Evolutionary conservation across 805 yeast genomes (phyloP).

Genomic region (Candida railenensis): DNA sequence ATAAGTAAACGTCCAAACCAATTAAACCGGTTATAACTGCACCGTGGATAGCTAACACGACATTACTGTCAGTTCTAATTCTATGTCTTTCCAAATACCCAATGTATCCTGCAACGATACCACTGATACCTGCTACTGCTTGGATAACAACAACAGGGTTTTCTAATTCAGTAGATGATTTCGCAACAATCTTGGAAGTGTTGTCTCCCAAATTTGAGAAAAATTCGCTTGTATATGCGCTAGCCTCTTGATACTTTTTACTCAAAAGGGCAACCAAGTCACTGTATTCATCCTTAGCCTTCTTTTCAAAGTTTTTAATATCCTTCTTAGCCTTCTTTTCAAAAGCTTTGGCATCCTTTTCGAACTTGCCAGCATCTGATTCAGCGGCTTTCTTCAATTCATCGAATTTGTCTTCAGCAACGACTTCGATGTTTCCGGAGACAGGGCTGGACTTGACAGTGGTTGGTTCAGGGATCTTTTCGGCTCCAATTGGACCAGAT

Average conservation of each 20-base stretch:
- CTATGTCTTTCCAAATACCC: constrained; percentile 52
- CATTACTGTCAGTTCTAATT: constrained; percentile 43
- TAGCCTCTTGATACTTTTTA: constrained; percentile 12
- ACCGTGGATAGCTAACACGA: constrained; percentile 48
- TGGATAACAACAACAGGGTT: constrained; percentile 64
- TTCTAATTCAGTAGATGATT: constrained; percentile 41
- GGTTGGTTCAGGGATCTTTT: constrained; percentile 23
- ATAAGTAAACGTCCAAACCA: constrained; percentile 53
- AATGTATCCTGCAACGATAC: constrained; percentile 46
- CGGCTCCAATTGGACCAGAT: constrained; percentile 32
- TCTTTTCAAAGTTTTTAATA: constrained; percentile 19
- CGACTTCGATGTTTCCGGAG: constrained; percentile 21
- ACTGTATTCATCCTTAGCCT: constrained; percentile 10
- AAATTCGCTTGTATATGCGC: neutral
- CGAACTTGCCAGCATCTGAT: constrained; percentile 11
- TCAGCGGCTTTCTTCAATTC: constrained; percentile 20
- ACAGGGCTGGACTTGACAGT: constrained; percentile 15
- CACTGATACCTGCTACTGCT: constrained; percentile 47
- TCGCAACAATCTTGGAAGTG: neutral
- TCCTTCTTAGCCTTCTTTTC: constrained; percentile 18
- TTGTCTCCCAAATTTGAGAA: neutral
- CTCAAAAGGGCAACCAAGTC: constrained; percentile 13
- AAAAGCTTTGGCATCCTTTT: constrained; percentile 15
- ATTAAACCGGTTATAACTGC: constrained; percentile 54
- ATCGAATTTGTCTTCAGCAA: constrained; percentile 20